phyloP scores from a whole-genome alignment of 805 yeast genomes.

The Saccharomyces kudriavzevii region DNA sequence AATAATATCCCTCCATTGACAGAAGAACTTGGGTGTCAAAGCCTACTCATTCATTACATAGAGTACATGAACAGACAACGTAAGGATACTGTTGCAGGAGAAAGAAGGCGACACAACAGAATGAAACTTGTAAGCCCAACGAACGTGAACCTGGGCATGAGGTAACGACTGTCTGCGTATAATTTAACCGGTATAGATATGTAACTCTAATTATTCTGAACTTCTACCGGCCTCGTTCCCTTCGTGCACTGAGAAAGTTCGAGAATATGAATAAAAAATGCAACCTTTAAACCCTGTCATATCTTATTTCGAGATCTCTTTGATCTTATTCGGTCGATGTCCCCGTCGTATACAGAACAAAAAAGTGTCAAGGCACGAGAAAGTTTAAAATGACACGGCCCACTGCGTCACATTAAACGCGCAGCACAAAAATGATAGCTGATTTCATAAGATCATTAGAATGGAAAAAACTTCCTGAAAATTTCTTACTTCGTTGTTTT shows the following conservation, averaged over 20 bases:
- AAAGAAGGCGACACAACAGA: not conserved
- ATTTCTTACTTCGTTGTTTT: not conserved
- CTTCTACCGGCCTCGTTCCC: not conserved
- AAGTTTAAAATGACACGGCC: not conserved
- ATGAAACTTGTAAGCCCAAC: not conserved
- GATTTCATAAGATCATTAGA: not conserved
- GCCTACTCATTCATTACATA: conserved; percentile 8
- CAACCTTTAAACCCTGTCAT: not conserved
- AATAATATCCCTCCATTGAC: conserved; percentile 10
- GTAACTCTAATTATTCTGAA: not conserved
- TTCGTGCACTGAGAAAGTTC: not conserved
- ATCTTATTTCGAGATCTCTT: not conserved
- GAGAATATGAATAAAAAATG: not conserved
- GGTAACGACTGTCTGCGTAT: not conserved
- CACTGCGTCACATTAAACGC: not conserved
- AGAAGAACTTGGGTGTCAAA: conserved; percentile 10
- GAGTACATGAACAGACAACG: conserved; percentile 1
- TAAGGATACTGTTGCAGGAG: not conserved
- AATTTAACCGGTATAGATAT: not conserved
- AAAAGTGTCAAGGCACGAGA: not conserved
- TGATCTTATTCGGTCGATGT: not conserved
- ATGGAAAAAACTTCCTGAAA: not conserved
- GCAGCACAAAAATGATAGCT: not conserved
- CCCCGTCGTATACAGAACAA: not conserved
- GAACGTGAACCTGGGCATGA: not conserved